Evolutionary conservation across 495 filamentous ascomycete genomes (phyloP), one percentile per base, ranked within the genome.

Genomic region (Neurospora pannonica): DNA sequence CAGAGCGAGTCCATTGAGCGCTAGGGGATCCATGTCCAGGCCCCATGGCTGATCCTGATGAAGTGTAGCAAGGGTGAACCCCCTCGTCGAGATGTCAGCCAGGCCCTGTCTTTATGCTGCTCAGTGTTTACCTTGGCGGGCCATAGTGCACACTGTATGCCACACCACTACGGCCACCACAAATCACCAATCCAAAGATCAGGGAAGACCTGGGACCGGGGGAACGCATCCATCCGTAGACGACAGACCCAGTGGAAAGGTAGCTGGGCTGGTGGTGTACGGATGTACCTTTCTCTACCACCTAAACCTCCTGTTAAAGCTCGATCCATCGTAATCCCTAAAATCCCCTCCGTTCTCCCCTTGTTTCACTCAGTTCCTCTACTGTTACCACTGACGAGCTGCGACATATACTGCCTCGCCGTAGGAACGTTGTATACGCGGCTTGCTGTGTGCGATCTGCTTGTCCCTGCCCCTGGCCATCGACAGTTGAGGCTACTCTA

Each of bases 51-150:
- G 73, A 77, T 78, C 75, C 73, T 79, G 72, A 74, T 72, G 71
- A 71, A 75, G 76, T 38, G 38, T 73, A 46, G 37, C 75, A 39
- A 76, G 77, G 79, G 78, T 75, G 75, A 67, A 70, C 72, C 46
- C 75, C 77, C 72, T 78, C 74, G 72, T 39, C 71, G 67, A 37
- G 31, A 67, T 60, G 38, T 60, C 11, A 73, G 73, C 74, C 73
- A 73, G 73, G 73, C 73, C 75, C 76, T 40, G 70, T 67, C 31
- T 31, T 67, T 34, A 67, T 67, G 54, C 54, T 67, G 54, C 54
- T 34, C 28, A 4, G 28, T 34, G 54, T 34, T 67, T 67, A 34
- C 24, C 54, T 62, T 62, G 54, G 54, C 54, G 13, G 31, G 54
- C 24, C 24, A 17, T 62, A 62, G 54, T 62, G 54, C 54, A 62